Evolutionary conservation across 176 grass and related monocot genomes (phyloP), one percentile per base, ranked within the genome.

Genomic region (Poa pratensis): DNA sequence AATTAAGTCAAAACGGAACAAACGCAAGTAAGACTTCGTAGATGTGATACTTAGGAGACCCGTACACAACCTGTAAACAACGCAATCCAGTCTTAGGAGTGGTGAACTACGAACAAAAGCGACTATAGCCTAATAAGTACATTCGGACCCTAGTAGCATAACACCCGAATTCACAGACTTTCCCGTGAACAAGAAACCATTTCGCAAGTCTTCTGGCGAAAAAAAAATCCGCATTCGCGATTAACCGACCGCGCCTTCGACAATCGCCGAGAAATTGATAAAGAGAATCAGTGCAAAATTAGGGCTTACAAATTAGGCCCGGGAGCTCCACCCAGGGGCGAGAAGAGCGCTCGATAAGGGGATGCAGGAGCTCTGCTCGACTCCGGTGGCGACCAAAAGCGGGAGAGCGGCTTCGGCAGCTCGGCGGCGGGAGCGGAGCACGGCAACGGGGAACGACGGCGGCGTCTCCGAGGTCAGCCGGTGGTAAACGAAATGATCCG

Each of bases 221-320:
- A 55, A 22, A 23, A 22, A 78, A 46, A 12, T 51, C 10, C 17
- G 5, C 49, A 50, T 23, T 54, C 50, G 12, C 1, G 1, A 54
- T 2, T 17, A 24, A 55, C 43, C 30, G 34, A 69, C 3, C 19
- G 4, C 7, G 46, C 42, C 20, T 11, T 24, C 2, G 6, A 35
- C 19, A 51, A 14, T 50, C 26, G 2, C 6, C 0, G 42, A 34
- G 1, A 24, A 55, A 82, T 81, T 35, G 14, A 5, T 82, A 35
- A 18, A 52, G 6, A 55, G 1, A 26, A 55, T 24, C 32, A 24
- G 49, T 14, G 30, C 0, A 12, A 67, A 42, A 55, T 40, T 57
- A 82, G 64, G 80, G 46, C 64, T 81, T 81, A 81, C 79, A 53
- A 24, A 34, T 35, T 9, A 15, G 48, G 35, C 79, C 62, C 19